Evolutionary conservation across 75 land plant species (phyloP).

Genomic region (Sequoia sempervirens): DNA sequence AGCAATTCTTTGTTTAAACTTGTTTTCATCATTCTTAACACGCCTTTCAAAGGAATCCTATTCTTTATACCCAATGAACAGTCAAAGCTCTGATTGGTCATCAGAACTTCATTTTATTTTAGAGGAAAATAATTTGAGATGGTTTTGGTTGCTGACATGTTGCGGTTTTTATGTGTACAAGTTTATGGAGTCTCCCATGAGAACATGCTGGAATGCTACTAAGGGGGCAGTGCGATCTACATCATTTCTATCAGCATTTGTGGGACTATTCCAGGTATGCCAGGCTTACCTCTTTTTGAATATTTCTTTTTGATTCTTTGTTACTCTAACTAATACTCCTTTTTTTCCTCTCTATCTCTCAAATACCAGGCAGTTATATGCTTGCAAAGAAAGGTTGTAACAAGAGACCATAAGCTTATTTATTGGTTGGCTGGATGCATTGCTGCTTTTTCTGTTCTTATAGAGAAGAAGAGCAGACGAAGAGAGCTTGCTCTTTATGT

Average conservation of each 20-base stretch:
- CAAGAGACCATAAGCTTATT: slow-evolving; percentile 78
- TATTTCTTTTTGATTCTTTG: neutral
- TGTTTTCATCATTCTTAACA: neutral
- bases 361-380: slow-evolving; percentile 60
- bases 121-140: neutral
- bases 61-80: neutral
- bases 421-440: slow-evolving; percentile 86
- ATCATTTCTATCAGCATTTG: slow-evolving; percentile 86
- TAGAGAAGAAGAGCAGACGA: slow-evolving; percentile 88
- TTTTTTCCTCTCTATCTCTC: neutral
- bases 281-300: neutral
- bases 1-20: neutral
- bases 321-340: neutral
- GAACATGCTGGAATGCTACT: slow-evolving; percentile 74
- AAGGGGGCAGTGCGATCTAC: slow-evolving; percentile 90
- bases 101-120: neutral
- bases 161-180: slow-evolving; percentile 17
- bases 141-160: neutral
- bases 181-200: slow-evolving; percentile 85
- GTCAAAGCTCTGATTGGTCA: neutral
- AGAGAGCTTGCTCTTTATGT: slow-evolving; percentile 88
- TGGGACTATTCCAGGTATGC: slow-evolving; percentile 87
- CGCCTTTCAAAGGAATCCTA: neutral
- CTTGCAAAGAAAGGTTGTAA: slow-evolving; percentile 77
- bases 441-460: slow-evolving; percentile 71